Conservation (phyloP, 345 rosid genomes). For the Psidium guajava region DNA sequence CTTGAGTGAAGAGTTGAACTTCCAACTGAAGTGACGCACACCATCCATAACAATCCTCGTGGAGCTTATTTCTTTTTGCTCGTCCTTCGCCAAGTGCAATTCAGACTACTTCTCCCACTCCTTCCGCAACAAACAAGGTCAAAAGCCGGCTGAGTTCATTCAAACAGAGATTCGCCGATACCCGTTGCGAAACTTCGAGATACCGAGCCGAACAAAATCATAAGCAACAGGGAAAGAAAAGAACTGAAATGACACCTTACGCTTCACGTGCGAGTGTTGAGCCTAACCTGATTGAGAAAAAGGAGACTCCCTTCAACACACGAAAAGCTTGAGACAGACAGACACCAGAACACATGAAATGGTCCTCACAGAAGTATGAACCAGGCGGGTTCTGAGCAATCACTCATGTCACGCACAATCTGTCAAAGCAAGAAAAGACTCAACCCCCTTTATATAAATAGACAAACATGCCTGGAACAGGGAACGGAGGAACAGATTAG, state of each 20-base stretch:
- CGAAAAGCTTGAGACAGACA: not conserved
- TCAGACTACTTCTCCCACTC: not conserved
- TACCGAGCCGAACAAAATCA: not conserved
- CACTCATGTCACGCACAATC: not conserved
- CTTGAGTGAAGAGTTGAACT: constrained; percentile 21
- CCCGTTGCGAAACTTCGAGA: not conserved
- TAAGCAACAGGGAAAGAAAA: not conserved
- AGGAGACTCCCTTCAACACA: not conserved
- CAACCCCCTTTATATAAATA: not conserved
- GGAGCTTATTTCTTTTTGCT: not conserved
- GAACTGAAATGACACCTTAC: not conserved
- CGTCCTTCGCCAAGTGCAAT: not conserved
- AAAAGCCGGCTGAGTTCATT: not conserved
- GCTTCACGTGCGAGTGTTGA: not conserved
- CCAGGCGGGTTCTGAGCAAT: not conserved
- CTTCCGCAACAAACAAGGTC: not conserved
- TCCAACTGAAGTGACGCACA: constrained; percentile 15
- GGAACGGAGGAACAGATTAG: not conserved
- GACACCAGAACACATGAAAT: not conserved
- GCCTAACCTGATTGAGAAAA: not conserved
- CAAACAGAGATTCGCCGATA: not conserved
- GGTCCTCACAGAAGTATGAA: not conserved
- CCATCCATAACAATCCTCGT: constrained; percentile 32
- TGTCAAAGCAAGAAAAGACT: not conserved
- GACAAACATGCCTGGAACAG: not conserved